Base-by-base conservation (phyloP, 2,329 filamentous ascomycete species). In the Trichoderma atrobrunneum region DNA sequence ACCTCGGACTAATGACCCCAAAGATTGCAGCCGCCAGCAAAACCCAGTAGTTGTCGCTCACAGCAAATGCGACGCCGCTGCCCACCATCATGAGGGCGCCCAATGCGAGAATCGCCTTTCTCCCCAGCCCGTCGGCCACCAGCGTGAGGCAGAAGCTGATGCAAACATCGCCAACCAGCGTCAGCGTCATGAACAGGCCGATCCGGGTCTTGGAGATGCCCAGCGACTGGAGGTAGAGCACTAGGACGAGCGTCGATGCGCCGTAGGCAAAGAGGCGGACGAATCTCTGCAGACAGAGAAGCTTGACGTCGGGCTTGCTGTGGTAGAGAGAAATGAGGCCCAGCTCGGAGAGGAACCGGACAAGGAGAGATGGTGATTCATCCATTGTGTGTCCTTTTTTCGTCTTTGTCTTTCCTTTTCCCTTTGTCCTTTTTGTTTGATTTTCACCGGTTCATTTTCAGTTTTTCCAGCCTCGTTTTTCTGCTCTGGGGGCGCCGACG, bases 171-270 rank as follows among this genome's bases (percentile, higher is more conserved):
- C 89, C 90, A 16, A 84, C 81, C 18, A 91, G 80, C 0, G 90
- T 92, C 74, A 91, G 78, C 0, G 88, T 90, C 89, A 91, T 91
- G 80, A 91, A 91, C 1, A 90, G 79, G 3, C 89, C 90, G 72
- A 89, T 87, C 36, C 81, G 81, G 0, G 84, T 81, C 72, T 88
- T 83, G 1, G 87, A 84, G 56, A 87, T 82, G 10, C 80, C 82
- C 1, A 90, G 81, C 2, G 81, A 82, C 16, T 82, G 82, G 8
- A 91, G 83, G 74, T 87, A 90, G 26, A 86, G 81, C 12, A 88
- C 89, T 6, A 90, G 83, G 70, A 90, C 84, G 5, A 90, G 83
- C 0, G 86, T 88, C 7, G 87, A 87, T 7, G 83, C 82, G 67
- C 89, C 90, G 76, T 91, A 92, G 7, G 89, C 90, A 73, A 90